phyloP scores from a whole-genome alignment of 306 rosid species.

The Prunus davidiana region DNA sequence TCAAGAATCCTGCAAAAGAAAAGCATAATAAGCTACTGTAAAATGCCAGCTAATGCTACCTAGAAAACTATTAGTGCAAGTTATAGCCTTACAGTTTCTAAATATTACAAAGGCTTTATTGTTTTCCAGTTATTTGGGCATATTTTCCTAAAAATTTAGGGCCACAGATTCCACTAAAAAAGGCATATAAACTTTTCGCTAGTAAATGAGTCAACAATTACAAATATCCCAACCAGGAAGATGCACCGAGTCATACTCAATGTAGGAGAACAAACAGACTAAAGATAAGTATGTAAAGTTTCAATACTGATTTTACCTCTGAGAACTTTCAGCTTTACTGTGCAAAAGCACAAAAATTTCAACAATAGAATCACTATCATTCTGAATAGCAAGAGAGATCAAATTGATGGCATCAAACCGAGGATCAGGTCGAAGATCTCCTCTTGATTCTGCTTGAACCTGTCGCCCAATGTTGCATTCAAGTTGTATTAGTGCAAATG shows the following conservation, averaged over 20 bases:
- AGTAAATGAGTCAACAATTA: not conserved
- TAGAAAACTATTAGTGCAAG: not conserved
- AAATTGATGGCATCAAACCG: constrained; percentile 67
- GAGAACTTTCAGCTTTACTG: constrained; percentile 37
- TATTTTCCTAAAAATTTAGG: not conserved
- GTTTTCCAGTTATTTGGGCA: constrained; percentile 2
- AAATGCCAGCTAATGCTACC: not conserved
- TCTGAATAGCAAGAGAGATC: constrained; percentile 68
- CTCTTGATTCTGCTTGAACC: constrained; percentile 92
- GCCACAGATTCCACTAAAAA: not conserved
- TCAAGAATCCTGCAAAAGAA: constrained; percentile 57
- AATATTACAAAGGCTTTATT: not conserved
- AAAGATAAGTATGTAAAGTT: constrained; percentile 8
- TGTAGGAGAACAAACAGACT: constrained; percentile 11
- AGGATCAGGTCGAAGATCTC: constrained; percentile 84
- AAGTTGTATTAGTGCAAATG: not conserved
- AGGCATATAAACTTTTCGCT: not conserved
- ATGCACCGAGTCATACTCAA: not conserved
- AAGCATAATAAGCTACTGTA: constrained; percentile 17
- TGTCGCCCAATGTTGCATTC: constrained; percentile 29
- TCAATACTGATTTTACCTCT: constrained; percentile 50
- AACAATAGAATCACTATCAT: constrained; percentile 46
- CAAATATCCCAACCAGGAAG: not conserved
- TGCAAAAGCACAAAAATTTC: constrained; percentile 70
- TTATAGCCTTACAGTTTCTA: not conserved